Percentiles rank a stretch among this genome's conserved stretches.
Evolutionary conservation across 75 land plant genomes (phyloP).

Genomic region (Sequoiadendron giganteum): DNA sequence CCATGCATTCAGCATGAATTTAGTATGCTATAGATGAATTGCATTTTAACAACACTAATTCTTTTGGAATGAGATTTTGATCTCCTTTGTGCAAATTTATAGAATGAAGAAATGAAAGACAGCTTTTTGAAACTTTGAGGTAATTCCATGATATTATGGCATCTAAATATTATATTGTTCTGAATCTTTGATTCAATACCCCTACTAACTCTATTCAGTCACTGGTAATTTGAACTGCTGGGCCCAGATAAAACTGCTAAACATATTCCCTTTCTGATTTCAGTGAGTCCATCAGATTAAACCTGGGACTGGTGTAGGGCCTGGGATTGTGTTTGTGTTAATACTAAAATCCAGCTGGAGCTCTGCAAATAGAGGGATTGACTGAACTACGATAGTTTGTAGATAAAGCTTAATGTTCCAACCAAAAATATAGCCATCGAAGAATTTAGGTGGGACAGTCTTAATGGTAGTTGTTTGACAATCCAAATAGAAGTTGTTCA

Average conservation of each 20-base stretch:
- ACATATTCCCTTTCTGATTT: not conserved
- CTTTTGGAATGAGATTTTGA: not conserved
- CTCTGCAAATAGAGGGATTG: not conserved
- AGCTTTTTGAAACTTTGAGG: not conserved
- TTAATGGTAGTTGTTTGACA: not conserved
- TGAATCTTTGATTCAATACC: slow-evolving; percentile 1
- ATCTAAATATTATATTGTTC: not conserved
- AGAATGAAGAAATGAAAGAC: not conserved
- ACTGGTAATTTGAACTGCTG: not conserved
- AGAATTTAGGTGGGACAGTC: not conserved
- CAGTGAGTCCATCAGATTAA: not conserved
- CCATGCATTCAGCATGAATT: not conserved
- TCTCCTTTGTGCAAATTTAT: not conserved
- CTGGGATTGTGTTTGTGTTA: not conserved
- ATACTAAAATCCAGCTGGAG: not conserved
- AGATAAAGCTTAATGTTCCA: not conserved
- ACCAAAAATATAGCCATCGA: not conserved
- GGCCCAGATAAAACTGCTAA: not conserved
- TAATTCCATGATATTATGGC: not conserved
- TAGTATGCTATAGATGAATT: not conserved
- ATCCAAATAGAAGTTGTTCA: not conserved
- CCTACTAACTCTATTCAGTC: not conserved
- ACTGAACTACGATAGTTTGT: not conserved
- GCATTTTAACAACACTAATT: not conserved
- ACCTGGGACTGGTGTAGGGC: not conserved